Conservation (phyloP, 2,329 filamentous ascomycete species). For the Dichotomopilus funicola region DNA sequence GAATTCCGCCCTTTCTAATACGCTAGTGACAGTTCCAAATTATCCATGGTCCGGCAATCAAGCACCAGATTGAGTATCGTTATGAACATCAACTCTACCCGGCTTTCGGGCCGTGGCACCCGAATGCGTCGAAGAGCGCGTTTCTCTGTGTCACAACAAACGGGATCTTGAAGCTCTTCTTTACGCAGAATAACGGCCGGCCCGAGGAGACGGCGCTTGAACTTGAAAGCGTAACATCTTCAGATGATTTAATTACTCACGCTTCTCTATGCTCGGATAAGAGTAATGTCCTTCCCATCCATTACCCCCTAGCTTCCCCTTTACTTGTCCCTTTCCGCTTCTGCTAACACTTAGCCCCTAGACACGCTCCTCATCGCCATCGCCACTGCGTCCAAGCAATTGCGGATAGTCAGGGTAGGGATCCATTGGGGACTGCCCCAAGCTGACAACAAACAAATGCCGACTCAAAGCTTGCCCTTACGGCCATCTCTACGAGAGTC, state of each 20-base stretch:
- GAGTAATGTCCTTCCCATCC: conserved; percentile 41
- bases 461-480: conserved; percentile 39
- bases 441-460: conserved; percentile 45
- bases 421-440: conserved; percentile 67
- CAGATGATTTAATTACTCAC: conserved; percentile 73
- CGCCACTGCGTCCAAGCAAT: conserved; percentile 62
- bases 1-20: background rate
- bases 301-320: background rate
- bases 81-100: conserved; percentile 62
- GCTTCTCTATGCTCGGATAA: conserved; percentile 69
- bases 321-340: conserved; percentile 6
- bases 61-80: conserved; percentile 55
- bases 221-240: conserved; percentile 64
- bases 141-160: conserved; percentile 70
- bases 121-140: conserved; percentile 62
- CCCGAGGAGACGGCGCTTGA: conserved; percentile 69
- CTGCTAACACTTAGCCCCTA: conserved; percentile 20
- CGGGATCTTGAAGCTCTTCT: conserved; percentile 69
- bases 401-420: conserved; percentile 66
- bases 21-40: conserved; percentile 36
- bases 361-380: conserved; percentile 57
- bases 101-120: conserved; percentile 66
- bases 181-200: conserved; percentile 64
- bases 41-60: conserved; percentile 57
- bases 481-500: conserved; percentile 49